Evolutionary conservation across 225 moss, liverwort and hornwort genomes (phyloP).

Genomic region (Pleurozium schreberi): DNA sequence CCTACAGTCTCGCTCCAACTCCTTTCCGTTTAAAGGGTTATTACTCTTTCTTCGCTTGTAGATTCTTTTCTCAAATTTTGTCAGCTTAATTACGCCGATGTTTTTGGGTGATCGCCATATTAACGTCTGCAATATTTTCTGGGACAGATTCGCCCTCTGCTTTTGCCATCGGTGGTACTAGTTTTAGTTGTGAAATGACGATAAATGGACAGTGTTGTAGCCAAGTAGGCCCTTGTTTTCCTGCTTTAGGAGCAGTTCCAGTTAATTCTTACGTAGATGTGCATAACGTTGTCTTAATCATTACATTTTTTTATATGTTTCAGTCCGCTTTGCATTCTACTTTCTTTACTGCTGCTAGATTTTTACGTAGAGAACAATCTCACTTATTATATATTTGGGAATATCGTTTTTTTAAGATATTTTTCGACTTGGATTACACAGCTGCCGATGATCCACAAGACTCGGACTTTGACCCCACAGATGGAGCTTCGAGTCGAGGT

Average conservation of each 20-base stretch:
- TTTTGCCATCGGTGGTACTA: not conserved
- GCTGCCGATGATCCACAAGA: slow-evolving; percentile 64
- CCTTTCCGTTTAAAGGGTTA: not conserved
- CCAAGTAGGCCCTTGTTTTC: not conserved
- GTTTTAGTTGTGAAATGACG: not conserved
- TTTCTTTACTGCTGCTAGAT: not conserved
- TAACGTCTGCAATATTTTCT: not conserved
- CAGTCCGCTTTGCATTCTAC: not conserved
- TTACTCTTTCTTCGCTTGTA: not conserved
- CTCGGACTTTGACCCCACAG: slow-evolving; percentile 57
- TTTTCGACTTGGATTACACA: slow-evolving; percentile 19
- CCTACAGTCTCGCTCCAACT: not conserved
- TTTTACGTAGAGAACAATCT: not conserved
- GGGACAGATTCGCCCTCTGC: not conserved
- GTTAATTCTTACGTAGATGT: not conserved
- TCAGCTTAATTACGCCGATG: not conserved
- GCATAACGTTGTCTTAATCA: not conserved
- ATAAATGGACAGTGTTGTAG: not conserved
- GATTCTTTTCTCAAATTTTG: not conserved
- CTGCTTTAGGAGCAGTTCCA: not conserved
- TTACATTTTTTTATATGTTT: not conserved
- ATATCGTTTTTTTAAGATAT: slow-evolving; percentile 1
- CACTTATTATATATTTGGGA: not conserved
- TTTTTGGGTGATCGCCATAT: not conserved
- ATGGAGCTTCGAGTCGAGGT: slow-evolving; percentile 46